These are phyloP conservation scores for Adansonia gregorii DNA, from an alignment of 441 rosid species.

Conservation along the genomic window DNA sequence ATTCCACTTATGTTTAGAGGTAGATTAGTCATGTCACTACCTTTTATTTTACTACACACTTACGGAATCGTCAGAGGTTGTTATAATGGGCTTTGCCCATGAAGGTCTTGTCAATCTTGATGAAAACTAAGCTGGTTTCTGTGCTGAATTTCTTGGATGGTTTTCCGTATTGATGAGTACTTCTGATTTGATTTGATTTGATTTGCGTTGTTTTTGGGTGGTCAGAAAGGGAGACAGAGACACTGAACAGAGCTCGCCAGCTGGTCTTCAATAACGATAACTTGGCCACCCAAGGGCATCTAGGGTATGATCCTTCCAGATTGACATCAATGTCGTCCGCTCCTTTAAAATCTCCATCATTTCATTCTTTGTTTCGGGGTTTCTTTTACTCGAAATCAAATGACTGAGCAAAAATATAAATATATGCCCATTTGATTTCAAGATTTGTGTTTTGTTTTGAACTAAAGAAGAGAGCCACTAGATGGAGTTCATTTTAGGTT, in stretches of 20 bases:
- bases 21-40: neutral
- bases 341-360: neutral
- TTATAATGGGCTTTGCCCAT: conserved; percentile 22
- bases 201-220: conserved; percentile 37
- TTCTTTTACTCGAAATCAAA: neutral
- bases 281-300: conserved; percentile 56
- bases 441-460: neutral
- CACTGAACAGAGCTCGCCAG: conserved; percentile 96
- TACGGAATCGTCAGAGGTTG: conserved; percentile 25
- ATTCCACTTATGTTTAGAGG: neutral
- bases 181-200: conserved; percentile 38
- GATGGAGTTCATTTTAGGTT: neutral
- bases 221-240: conserved; percentile 95
- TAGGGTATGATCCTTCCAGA: conserved; percentile 41
- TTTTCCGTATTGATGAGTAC: neutral
- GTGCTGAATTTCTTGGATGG: conserved; percentile 36
- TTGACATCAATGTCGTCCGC: neutral
- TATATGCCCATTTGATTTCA: neutral
- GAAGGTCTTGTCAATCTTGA: conserved; percentile 47
- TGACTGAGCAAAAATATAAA: neutral
- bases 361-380: neutral
- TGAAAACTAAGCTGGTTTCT: conserved; percentile 36
- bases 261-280: conserved; percentile 78
- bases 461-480: neutral
- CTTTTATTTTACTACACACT: conserved; percentile 10